phyloP scores from a whole-genome alignment of 2,329 filamentous ascomycete genomes.

The Fusarium sp. region DNA sequence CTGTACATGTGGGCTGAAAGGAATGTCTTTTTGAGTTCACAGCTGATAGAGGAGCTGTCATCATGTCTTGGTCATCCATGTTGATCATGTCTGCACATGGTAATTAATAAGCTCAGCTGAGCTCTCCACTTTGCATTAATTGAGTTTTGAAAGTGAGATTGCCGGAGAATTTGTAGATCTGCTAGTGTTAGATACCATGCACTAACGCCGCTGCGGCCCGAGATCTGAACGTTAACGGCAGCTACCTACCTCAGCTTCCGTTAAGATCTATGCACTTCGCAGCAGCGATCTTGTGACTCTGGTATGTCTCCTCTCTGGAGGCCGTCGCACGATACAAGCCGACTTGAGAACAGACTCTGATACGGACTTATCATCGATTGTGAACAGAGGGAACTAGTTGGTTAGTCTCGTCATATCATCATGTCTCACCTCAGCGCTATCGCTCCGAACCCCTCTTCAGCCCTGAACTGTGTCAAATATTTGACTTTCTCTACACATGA shows the following conservation, averaged over 20 bases:
- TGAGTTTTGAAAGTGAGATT: background rate
- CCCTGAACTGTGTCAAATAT: fast-evolving
- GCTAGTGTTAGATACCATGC: background rate
- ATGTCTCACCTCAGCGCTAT: too few species aligned
- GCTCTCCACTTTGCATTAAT: background rate
- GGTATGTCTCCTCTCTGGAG: too few species aligned
- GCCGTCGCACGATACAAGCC: too few species aligned
- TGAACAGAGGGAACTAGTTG: too few species aligned
- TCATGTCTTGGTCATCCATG: background rate
- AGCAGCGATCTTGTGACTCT: too few species aligned
- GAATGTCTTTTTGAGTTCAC: background rate
- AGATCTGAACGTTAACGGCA: background rate
- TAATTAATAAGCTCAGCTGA: background rate
- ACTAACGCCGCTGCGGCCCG: background rate
- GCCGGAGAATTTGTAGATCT: background rate
- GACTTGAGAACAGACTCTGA: too few species aligned
- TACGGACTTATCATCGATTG: too few species aligned
- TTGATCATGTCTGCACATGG: background rate
- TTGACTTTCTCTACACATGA: background rate
- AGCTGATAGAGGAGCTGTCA: background rate
- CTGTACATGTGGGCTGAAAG: background rate
- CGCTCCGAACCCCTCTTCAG: too few species aligned
- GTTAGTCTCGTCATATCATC: too few species aligned
- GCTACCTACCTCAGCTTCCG: too few species aligned
- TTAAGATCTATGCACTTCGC: too few species aligned